Conservation (phyloP, 257 asterid genomes). For the Solanum rostratum region DNA sequence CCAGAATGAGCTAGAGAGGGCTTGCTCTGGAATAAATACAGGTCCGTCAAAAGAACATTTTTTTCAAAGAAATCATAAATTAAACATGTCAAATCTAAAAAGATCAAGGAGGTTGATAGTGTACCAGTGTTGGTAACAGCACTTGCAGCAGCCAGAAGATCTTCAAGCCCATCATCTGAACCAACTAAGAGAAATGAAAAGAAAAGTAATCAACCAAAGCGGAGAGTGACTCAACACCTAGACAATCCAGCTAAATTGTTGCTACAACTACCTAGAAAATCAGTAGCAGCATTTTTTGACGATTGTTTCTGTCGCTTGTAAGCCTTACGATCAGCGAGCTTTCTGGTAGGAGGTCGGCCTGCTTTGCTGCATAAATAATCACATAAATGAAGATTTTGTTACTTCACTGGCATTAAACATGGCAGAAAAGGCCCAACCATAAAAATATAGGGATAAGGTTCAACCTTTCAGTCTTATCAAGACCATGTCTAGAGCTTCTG, state of each 20-base stretch:
- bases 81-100: not conserved
- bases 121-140: conserved; percentile 71
- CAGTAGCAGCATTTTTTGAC: conserved; percentile 41
- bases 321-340: conserved; percentile 84
- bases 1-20: conserved; percentile 77
- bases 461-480: conserved; percentile 75
- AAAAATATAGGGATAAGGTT: not conserved
- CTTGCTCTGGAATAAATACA: conserved; percentile 47
- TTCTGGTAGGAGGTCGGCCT: conserved; percentile 79
- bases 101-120: not conserved
- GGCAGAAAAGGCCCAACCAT: not conserved
- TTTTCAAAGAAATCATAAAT: not conserved
- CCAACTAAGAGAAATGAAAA: conserved; percentile 32
- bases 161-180: conserved; percentile 82
- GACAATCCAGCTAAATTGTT: not conserved
- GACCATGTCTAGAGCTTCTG: conserved; percentile 69
- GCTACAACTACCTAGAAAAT: conserved; percentile 53
- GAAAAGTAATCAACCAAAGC: conserved; percentile 3
- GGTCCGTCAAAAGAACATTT: not conserved
- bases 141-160: conserved; percentile 82
- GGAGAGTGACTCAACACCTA: not conserved
- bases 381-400: conserved; percentile 3
- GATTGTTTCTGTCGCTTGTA: conserved; percentile 68
- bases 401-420: not conserved
- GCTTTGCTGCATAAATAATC: conserved; percentile 46